Base-by-base conservation (phyloP, 2,329 filamentous ascomycete genomes). In the Orbilia javanica region DNA sequence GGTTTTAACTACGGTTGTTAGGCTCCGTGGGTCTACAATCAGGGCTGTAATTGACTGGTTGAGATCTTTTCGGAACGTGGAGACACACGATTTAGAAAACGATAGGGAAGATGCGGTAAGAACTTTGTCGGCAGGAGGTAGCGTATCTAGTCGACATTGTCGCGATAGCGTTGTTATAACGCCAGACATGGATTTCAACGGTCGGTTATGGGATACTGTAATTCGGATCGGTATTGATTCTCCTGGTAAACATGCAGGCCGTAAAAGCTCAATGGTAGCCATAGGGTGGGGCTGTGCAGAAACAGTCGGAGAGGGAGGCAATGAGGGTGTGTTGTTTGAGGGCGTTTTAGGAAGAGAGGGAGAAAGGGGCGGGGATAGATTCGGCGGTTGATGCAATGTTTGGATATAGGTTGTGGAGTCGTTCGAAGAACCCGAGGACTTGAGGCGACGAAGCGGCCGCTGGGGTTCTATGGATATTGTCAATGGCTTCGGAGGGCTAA, bases 31-130 rank as follows among this genome's bases (percentile, higher is more conserved):
- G 82, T 98, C 92, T 67, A 98, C 91, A 68, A 97, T 93, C 53
- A 99, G 87, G 3, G 96, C 94, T 20, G 92, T 91, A 71, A 96
- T 93, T 0, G 92, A 91, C 83, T 99, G 96, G 3, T 93, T 91
- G 2, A 99, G 86, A 83, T 99, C 96, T 83, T 98, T 98, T 67
- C 96, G 91, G 83, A 97, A 98, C n/a, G 96, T 89, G 83, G 94
- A 96, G 83, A 90, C 95, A 1, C 94, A 94, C 42, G 93, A 91
- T 60, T 80, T 74, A 5, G 92, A 92, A 0, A 93, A 96, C 0
- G 93, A 93, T 46, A 98, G 87, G 0, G 94, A 96, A 29, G 98
- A 86, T 0, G 87, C 87, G 34, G 91, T 84, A 15, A 77, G 66
- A 44, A 66, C 3, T 89, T 90, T 69, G 90, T 86, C 7, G 88